Base-by-base conservation (phyloP, 805 yeast genomes). In the Candida suzukii region DNA sequence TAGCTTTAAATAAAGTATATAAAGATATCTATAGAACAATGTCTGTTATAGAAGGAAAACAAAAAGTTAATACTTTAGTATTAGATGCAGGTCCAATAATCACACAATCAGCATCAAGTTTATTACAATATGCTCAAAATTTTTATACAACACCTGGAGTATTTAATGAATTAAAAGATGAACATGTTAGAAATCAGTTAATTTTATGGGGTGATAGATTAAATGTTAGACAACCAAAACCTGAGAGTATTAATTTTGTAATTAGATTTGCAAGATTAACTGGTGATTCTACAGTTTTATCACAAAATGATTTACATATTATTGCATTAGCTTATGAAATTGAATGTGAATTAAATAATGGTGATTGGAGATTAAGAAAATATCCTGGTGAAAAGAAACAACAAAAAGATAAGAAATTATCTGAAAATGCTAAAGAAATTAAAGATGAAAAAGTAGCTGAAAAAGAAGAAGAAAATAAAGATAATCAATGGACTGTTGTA, bases 11-110 rank as follows among this genome's bases (percentile, higher is more conserved):
- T 24, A 24, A 11, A 24, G 8, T 24, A 24, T 8, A 24, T 24
- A 24, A 8, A 24, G 26, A n/a, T n/a, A n/a, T n/a, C n/a, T n/a
- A n/a, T n/a, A n/a, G 11, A 8, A 24, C 26, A 27, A 31, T 31
- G 35, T 31, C 35, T 9, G 35, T 31, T 3, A 22, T 31, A 6
- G 35, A 31, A 9, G 12, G n/a, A 9, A 31, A 31, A 7, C 35
- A 26, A 21, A 24, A 21, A 22, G 74, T 79, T 25, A 67, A 73
- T 46, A 68, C 80, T 2, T 68, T 95, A 42, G 85, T 87, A 27
- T 71, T 93, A 49, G 99, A 93, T 73, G 98, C 99, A 3, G 93
- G 96, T 39, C 99, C 99, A 6, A 67, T 93, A 50, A 84, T 93
- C 51, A 83, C 95, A 2, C 95, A 87, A 53, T 72, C 93, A 5